Evolutionary conservation across 768 basidiomycete species (phyloP), one percentile per base, ranked within the genome.

Genomic region (Kwoniella botswanensis): DNA sequence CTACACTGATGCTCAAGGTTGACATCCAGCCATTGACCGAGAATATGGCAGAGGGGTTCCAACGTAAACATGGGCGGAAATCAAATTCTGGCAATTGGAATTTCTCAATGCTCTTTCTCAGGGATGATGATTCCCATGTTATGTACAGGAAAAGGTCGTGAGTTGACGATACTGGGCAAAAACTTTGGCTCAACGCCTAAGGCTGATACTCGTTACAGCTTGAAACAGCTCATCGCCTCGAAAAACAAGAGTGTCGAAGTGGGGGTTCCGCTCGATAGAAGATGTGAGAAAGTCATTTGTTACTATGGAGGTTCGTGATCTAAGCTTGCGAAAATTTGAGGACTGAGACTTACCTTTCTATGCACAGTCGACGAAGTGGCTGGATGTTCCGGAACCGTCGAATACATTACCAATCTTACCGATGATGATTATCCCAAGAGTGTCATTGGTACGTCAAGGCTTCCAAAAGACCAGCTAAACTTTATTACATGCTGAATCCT

Each of bases 91-190:
- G 42, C 41, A n/a, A 12, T 92, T 56, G 57, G n/a, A 63, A 57
- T 35, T 13, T 73, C 15, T 73, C 72, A 2, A 85, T 87, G 65
- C 93, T 93, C 75, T 86, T 87, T 7, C 80, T 92, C 10, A 35
- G 75, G 9, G 70, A 81, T 2, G 93, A 93, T 79, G 83, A 88
- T 75, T 86, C 88, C 24, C 89, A 90, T 63, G 82, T 96, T 67
- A 92, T 93, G 78, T 94, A 91, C 79, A 89, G 93, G 41, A 88
- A 91, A 22, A 91, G 92, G 55, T 86, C 87, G 93, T 93, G 75
- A 74, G 86, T 77, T 11, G 10, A 42, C 46, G 26, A 42, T 15
- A n/a, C 18, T 35, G 35, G 5, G 35, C 35, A 7, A 35, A 35
- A 35, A 35, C 6, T 35, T 35, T 35, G 35, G 35, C 35, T 35